Evolutionary conservation across 441 rosid genomes (phyloP), one percentile per base, ranked within the genome.

Genomic region (Populus hybrid): DNA sequence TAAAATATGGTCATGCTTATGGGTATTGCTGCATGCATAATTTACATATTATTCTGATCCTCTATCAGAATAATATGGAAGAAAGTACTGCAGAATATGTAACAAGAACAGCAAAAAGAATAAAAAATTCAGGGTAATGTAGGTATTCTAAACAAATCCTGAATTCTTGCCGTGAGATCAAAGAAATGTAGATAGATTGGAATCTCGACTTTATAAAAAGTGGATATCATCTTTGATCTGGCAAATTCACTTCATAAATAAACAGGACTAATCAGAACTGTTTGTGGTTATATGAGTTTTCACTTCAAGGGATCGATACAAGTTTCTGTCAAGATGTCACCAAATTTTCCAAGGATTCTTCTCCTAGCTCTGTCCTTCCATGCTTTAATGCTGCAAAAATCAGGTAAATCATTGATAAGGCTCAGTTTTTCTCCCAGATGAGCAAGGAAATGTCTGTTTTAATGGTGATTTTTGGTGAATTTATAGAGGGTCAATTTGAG

Each of bases 141-240:
- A 46, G 74, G 35, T 26, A 69, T 26, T 23, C 42, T n/a, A 67
- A 70, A 38, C 0, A 12, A 72, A n/a, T 18, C 7, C 6, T 46
- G 7, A 68, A 81, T 70, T 36, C 75, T 28, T 80, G 73, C 24
- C 84, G 68, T 88, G 19, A 74, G 76, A 74, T 76, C 12, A 32
- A 86, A 86, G 89, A n/a, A 85, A 84, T 77, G 64, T 5, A 74
- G 7, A 75, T 53, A 76, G 80, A 7, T 18, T 61, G 74, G 77
- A 80, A 79, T 79, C 85, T 70, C 14, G 59, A 72, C 88, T 85
- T 86, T 88, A 24, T 19, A 18, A 64, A 85, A 86, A 80, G 88
- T 73, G 18, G 36, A 71, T 23, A 65, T 76, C 71, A 46, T 57
- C 75, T 42, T 24, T 70, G 16, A 64, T 69, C 36, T 66, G 36